Percentiles rank a stretch among this genome's conserved stretches.
Evolutionary conservation across 2,329 filamentous ascomycete species (phyloP).

Genomic region (Colletotrichum filicis): DNA sequence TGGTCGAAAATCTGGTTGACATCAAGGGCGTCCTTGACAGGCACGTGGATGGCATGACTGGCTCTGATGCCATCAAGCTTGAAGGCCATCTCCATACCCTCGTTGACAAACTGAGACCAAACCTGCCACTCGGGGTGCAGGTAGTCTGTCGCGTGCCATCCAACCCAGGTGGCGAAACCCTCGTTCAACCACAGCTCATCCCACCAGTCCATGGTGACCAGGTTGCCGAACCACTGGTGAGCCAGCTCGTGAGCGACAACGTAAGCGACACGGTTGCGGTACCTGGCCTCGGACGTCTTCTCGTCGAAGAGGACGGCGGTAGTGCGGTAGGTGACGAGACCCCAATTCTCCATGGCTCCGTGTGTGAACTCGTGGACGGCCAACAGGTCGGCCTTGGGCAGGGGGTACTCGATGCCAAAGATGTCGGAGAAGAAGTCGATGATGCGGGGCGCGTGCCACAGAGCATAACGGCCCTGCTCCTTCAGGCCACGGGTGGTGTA

Average conservation of each 20-base stretch:
- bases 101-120: constrained; percentile 97
- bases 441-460: constrained; percentile 91
- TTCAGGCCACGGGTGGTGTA: constrained; percentile 97
- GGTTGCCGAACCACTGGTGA: constrained; percentile 95
- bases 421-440: constrained; percentile 98
- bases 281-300: constrained; percentile 87
- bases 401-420: constrained; percentile 91
- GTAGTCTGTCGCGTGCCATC: constrained; percentile 91
- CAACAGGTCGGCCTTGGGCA: constrained; percentile 91
- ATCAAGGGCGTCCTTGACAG: constrained; percentile 87
- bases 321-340: constrained; percentile 93
- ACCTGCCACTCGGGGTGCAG: constrained; percentile 98
- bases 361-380: constrained; percentile 92
- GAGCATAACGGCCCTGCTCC: constrained; percentile 88
- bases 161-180: constrained; percentile 98
- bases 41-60: constrained; percentile 96
- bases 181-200: constrained; percentile 94
- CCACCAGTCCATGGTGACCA: constrained; percentile 98
- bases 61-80: constrained; percentile 88
- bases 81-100: constrained; percentile 93
- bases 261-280: constrained; percentile 94
- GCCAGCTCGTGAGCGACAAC: constrained; percentile 98
- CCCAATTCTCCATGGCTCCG: constrained; percentile 97
- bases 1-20: constrained; percentile 98
- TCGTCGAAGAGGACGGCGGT: constrained; percentile 98